A percentile compares a stretch with the other conserved stretches of the same genome.
phyloP scores from a whole-genome alignment of 345 rosid genomes.

The Lumnitzera racemosa region DNA sequence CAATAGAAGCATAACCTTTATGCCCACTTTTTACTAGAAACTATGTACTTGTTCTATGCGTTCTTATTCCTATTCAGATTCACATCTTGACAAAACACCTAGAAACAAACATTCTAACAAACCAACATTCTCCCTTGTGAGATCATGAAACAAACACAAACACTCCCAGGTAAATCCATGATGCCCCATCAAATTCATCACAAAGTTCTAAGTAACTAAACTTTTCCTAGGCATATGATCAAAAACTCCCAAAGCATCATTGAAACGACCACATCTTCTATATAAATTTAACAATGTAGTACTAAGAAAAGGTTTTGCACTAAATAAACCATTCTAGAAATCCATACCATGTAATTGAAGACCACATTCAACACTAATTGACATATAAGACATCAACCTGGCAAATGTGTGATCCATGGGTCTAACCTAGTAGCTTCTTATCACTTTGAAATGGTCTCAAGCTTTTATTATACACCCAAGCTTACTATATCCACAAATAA shows the following conservation, averaged over 20 bases:
- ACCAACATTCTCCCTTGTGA: constrained; percentile 21
- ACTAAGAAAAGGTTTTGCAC: constrained; percentile 58
- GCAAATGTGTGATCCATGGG: constrained; percentile 50
- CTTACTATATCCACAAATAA: constrained; percentile 43
- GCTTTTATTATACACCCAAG: constrained; percentile 31
- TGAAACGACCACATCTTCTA: constrained; percentile 46
- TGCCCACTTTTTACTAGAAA: constrained; percentile 47
- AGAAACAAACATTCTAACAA: constrained; percentile 51
- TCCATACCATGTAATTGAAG: constrained; percentile 55
- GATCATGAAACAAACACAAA: constrained; percentile 42
- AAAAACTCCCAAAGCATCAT: constrained; percentile 41
- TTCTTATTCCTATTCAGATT: constrained; percentile 33
- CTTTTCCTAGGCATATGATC: constrained; percentile 60
- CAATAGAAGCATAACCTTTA: constrained; percentile 23
- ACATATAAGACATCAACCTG: constrained; percentile 49
- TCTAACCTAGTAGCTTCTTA: constrained; percentile 40
- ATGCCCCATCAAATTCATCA: constrained; percentile 47
- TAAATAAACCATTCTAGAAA: constrained; percentile 50
- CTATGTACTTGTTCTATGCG: constrained; percentile 52
- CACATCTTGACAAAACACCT: constrained; percentile 49
- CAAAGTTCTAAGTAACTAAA: constrained; percentile 64
- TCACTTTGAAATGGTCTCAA: constrained; percentile 28
- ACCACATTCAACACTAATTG: constrained; percentile 33
- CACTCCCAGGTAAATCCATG: constrained; percentile 40
- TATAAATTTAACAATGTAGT: constrained; percentile 57